A percentile compares a stretch with the other conserved stretches of the same genome.
Conservation (phyloP, 495 filamentous ascomycete genomes). For the Xylaria palmicola region DNA sequence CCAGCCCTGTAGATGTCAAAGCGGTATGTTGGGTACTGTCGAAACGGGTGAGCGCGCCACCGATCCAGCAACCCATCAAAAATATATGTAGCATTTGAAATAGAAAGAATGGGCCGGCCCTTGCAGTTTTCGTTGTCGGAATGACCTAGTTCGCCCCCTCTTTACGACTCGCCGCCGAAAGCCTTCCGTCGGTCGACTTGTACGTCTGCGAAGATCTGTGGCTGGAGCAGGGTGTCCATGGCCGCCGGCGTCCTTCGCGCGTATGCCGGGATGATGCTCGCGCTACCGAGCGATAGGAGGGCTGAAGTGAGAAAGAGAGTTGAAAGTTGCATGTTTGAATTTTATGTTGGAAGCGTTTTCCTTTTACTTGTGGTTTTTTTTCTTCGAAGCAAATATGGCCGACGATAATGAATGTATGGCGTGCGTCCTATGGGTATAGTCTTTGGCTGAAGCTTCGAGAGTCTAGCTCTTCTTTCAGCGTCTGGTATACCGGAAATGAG, state of each 20-base stretch:
- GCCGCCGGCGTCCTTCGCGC: not conserved
- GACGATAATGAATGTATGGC: not conserved
- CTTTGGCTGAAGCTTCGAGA: not conserved
- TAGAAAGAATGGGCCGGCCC: not conserved
- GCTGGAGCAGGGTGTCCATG: not conserved
- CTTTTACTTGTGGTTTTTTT: not conserved
- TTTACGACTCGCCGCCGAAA: not conserved
- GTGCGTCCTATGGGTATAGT: not conserved
- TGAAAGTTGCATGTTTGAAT: conserved; percentile 7
- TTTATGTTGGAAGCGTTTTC: not conserved
- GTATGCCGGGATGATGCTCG: conserved; percentile 9
- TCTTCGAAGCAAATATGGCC: not conserved
- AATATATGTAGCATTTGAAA: not conserved
- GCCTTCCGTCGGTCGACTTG: conserved; percentile 7
- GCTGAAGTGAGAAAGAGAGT: not conserved
- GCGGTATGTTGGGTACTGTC: too few species aligned
- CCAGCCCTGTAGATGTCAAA: too few species aligned
- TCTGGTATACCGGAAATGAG: not conserved
- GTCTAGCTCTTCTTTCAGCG: not conserved
- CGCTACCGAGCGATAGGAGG: not conserved
- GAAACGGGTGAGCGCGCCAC: too few species aligned
- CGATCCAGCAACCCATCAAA: too few species aligned
- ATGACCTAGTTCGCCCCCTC: not conserved
- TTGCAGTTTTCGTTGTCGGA: not conserved
- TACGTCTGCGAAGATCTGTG: not conserved